Conservation (phyloP, 177 flowering plant species). For the Vitis hybrid region DNA sequence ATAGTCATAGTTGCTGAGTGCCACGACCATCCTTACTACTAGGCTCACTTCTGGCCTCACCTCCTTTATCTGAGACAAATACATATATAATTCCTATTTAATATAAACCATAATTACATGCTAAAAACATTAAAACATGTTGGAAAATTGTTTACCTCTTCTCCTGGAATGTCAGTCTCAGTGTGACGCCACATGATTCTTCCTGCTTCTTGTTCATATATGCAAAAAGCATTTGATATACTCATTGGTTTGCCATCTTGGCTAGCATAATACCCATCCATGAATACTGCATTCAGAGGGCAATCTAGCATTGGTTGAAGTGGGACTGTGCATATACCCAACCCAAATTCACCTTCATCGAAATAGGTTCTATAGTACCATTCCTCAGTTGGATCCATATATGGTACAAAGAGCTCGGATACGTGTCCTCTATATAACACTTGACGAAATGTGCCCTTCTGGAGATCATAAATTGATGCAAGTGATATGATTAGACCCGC, state of each 20-base stretch:
- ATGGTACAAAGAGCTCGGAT: slow-evolving; percentile 69
- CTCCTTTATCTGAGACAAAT: slow-evolving; percentile 28
- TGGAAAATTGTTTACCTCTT: slow-evolving; percentile 18
- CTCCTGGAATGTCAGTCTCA: slow-evolving; percentile 21
- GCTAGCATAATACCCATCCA: slow-evolving; percentile 40
- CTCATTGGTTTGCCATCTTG: slow-evolving; percentile 37
- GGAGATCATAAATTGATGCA: slow-evolving; percentile 50
- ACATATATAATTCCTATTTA: not conserved
- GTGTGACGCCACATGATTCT: slow-evolving; percentile 67
- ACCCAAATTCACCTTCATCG: slow-evolving; percentile 64
- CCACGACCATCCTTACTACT: slow-evolving; percentile 51
- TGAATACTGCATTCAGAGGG: slow-evolving; percentile 48
- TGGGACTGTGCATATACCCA: slow-evolving; percentile 43
- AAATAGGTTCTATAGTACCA: slow-evolving; percentile 57
- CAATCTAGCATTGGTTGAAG: slow-evolving; percentile 49
- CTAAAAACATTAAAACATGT: too few species aligned
- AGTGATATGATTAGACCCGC: slow-evolving; percentile 54
- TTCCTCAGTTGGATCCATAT: slow-evolving; percentile 59
- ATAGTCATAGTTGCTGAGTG: slow-evolving; percentile 65
- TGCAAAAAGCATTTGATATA: slow-evolving; percentile 37
- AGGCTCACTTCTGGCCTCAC: slow-evolving; percentile 55
- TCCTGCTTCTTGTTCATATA: slow-evolving; percentile 56
- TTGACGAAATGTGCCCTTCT: slow-evolving; percentile 26
- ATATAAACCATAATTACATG: not conserved
- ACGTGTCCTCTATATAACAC: slow-evolving; percentile 57